Conservation (phyloP, 192 early-diverging fungal species). For the Podila epigama region DNA sequence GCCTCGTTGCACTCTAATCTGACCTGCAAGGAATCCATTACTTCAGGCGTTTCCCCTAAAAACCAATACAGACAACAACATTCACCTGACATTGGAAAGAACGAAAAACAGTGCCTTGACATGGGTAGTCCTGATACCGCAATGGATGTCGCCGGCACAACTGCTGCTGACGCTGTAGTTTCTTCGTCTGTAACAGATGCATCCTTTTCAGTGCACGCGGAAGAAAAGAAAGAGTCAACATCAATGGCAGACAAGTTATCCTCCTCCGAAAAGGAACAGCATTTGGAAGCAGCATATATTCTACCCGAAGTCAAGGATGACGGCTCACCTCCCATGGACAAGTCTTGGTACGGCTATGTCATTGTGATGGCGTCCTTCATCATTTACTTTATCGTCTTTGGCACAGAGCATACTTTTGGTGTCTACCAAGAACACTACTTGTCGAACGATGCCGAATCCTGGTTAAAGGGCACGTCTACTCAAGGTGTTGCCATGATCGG, state of each 20-base stretch:
- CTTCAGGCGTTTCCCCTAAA: background rate
- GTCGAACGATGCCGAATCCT: slow-evolving; percentile 32
- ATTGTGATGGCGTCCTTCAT: slow-evolving; percentile 29
- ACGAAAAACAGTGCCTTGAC: too few relatives aligned
- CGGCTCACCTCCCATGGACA: slow-evolving; percentile 39
- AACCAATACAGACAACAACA: slow-evolving; percentile 19
- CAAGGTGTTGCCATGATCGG: slow-evolving; percentile 42
- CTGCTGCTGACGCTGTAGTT: too few relatives aligned
- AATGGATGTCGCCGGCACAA: too few relatives aligned
- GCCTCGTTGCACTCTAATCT: slow-evolving; percentile 31
- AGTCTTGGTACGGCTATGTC: slow-evolving; percentile 42
- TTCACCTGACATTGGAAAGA: slow-evolving; percentile 3
- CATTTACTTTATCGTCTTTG: slow-evolving; percentile 47
- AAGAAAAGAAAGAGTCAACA: too few relatives aligned
- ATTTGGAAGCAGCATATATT: slow-evolving; percentile 1
- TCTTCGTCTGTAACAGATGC: too few relatives aligned
- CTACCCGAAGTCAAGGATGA: slow-evolving; percentile 13
- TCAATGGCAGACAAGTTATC: too few relatives aligned
- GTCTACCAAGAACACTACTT: slow-evolving; percentile 44
- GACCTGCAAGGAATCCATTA: slow-evolving; percentile 2
- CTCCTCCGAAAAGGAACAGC: background rate
- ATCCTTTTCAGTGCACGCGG: too few relatives aligned
- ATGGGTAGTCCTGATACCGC: too few relatives aligned
- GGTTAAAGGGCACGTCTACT: slow-evolving; percentile 3
- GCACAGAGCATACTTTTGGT: slow-evolving; percentile 45